Evolutionary conservation across 2,329 filamentous ascomycete species (phyloP).

Genomic region (Clarireedia hainanense): DNA sequence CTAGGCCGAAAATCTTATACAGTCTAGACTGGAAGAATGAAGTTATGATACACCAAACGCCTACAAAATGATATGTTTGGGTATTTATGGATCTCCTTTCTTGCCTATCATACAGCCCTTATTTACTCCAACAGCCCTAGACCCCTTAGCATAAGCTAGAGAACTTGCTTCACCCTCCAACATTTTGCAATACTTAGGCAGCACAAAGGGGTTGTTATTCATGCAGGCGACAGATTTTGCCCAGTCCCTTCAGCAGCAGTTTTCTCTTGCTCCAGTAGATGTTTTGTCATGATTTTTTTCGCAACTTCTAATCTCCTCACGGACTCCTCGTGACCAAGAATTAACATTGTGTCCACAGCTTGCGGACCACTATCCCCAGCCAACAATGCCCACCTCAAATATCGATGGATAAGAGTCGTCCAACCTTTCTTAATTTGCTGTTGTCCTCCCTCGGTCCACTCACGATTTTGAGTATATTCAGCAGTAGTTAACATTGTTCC

Average conservation of each 20-base stretch:
- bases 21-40: constrained; percentile 6
- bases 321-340: constrained; percentile 46
- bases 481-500: constrained; percentile 2
- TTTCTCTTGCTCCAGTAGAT: not conserved
- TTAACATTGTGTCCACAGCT: constrained; percentile 43
- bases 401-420: constrained; percentile 43
- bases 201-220: too few relatives aligned
- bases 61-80: not conserved
- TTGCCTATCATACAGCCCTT: too few relatives aligned
- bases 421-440: constrained; percentile 22
- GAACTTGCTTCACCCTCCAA: too few relatives aligned
- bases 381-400: constrained; percentile 48
- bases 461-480: not conserved
- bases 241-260: not conserved
- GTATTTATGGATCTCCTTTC: not conserved
- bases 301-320: constrained; percentile 31
- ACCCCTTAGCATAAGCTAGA: too few relatives aligned
- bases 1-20: constrained; percentile 1
- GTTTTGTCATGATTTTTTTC: constrained; percentile 9
- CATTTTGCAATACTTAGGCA: too few relatives aligned
- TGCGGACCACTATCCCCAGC: constrained; percentile 45
- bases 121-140: not conserved
- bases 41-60: constrained; percentile 3
- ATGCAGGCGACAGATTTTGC: too few relatives aligned
- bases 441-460: not conserved